phyloP scores from a whole-genome alignment of 1,284 basidiomycete genomes.

The Phellopilus nigrolimitatus region DNA sequence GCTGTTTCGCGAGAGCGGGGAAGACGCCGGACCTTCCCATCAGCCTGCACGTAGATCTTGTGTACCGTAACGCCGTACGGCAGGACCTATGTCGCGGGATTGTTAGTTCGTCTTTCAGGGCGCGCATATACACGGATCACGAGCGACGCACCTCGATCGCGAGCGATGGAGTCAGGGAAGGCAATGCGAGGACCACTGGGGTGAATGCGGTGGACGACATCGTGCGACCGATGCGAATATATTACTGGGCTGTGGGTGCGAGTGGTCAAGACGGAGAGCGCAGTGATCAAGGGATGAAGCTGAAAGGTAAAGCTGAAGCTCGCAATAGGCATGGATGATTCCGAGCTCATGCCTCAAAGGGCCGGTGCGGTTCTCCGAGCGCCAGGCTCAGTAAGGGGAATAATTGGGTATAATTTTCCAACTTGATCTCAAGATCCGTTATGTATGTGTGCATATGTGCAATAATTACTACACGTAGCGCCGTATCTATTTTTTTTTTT shows the following conservation, averaged over 20 bases:
- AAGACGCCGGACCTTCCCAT: conserved; percentile 46
- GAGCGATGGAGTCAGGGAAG: conserved; percentile 22
- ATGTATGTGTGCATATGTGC: too few relatives aligned
- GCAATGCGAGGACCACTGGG: conserved; percentile 20
- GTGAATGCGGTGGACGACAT: conserved; percentile 18
- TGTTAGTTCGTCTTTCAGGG: conserved; percentile 16
- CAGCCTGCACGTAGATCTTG: conserved; percentile 55
- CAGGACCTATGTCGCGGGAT: conserved; percentile 41
- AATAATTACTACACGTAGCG: too few relatives aligned
- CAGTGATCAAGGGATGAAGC: background rate
- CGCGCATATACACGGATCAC: background rate
- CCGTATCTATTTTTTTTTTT: too few relatives aligned
- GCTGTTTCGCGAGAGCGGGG: background rate
- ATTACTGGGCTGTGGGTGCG: too few relatives aligned
- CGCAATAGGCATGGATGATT: background rate
- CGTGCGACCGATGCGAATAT: too few relatives aligned
- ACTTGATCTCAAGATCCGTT: too few relatives aligned
- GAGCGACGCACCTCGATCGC: conserved; percentile 22
- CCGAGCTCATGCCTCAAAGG: too few relatives aligned
- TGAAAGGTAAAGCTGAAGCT: too few relatives aligned
- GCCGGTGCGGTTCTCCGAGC: too few relatives aligned
- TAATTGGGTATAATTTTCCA: too few relatives aligned
- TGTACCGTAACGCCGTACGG: conserved; percentile 66
- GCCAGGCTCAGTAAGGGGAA: too few relatives aligned
- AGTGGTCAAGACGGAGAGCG: background rate